A percentile compares a stretch with the other conserved stretches of the same genome.
These are phyloP conservation scores for Ceriops tagal DNA, from an alignment of 345 rosid genomes.

Conservation along the genomic window DNA sequence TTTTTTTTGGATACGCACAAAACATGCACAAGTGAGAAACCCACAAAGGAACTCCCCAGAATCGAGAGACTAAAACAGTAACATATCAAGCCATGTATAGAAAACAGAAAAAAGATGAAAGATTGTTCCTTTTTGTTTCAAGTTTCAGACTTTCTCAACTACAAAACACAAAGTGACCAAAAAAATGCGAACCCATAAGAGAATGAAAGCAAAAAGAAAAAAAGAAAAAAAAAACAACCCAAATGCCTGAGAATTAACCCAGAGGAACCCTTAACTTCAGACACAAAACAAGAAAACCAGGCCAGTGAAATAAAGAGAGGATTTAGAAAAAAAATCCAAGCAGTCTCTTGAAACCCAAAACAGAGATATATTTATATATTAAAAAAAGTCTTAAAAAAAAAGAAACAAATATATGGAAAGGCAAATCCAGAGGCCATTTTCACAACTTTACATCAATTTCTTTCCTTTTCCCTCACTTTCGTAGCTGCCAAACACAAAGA, in stretches of 20 bases:
- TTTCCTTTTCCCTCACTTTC: slow-evolving; percentile 1
- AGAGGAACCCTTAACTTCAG: not conserved
- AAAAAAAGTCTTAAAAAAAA: not conserved
- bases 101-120: too few relatives aligned
- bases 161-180: not conserved
- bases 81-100: too few relatives aligned
- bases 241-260: not conserved
- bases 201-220: not conserved
- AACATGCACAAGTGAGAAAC: too few relatives aligned
- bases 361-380: not conserved
- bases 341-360: not conserved
- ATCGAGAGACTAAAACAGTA: too few relatives aligned
- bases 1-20: too few relatives aligned
- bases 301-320: not conserved
- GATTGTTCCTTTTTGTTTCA: too few relatives aligned
- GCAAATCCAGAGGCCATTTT: not conserved
- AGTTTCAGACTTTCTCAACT: not conserved
- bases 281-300: not conserved
- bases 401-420: not conserved
- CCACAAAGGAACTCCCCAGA: too few relatives aligned
- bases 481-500: slow-evolving; percentile 6
- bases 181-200: too few relatives aligned
- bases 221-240: too few relatives aligned
- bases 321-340: not conserved
- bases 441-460: not conserved